Evolutionary conservation across 2,329 filamentous ascomycete species (phyloP).

Genomic region (Hymenoscyphus occultus): DNA sequence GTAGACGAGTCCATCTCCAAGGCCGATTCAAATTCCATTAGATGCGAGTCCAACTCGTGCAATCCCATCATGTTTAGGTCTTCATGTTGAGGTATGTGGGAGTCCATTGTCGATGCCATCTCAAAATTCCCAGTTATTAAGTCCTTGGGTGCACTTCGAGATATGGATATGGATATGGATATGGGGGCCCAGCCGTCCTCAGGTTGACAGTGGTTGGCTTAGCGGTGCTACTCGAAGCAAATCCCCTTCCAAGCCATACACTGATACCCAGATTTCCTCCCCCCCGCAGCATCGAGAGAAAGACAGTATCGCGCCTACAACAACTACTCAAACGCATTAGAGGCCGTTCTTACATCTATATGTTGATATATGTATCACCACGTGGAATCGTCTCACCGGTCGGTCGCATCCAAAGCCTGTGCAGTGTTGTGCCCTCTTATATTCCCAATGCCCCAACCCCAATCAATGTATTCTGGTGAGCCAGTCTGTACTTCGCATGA

Average conservation of each 20-base stretch:
- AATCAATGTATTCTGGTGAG: slow-evolving; percentile 18
- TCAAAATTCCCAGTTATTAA: slow-evolving; percentile 36
- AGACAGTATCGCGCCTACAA: slow-evolving; percentile 17
- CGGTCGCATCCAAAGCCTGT: slow-evolving; percentile 28
- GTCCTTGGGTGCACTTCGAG: slow-evolving; percentile 34
- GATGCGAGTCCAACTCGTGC: slow-evolving; percentile 39
- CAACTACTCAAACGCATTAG: slow-evolving; percentile 26
- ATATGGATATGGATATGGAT: slow-evolving; percentile 16
- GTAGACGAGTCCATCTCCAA: slow-evolving; percentile 31
- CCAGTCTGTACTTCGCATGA: slow-evolving; percentile 15
- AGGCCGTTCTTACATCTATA: slow-evolving; percentile 23
- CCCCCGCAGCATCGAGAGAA: slow-evolving; percentile 25
- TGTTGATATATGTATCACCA: slow-evolving; percentile 33
- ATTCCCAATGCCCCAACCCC: slow-evolving; percentile 21
- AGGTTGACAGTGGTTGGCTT: slow-evolving; percentile 26
- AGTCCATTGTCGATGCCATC: slow-evolving; percentile 38
- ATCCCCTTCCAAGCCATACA: slow-evolving; percentile 32
- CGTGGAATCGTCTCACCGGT: slow-evolving; percentile 36
- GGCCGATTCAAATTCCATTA: slow-evolving; percentile 37
- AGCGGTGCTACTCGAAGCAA: slow-evolving; percentile 29
- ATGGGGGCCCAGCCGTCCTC: slow-evolving; percentile 23
- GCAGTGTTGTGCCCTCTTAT: slow-evolving; percentile 23
- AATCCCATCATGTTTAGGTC: slow-evolving; percentile 39
- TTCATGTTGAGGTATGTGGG: slow-evolving; percentile 37
- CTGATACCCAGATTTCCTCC: slow-evolving; percentile 26